These are phyloP conservation scores for Oryza longistaminata DNA, from an alignment of 176 grass and related monocot species.

Conservation along the genomic window DNA sequence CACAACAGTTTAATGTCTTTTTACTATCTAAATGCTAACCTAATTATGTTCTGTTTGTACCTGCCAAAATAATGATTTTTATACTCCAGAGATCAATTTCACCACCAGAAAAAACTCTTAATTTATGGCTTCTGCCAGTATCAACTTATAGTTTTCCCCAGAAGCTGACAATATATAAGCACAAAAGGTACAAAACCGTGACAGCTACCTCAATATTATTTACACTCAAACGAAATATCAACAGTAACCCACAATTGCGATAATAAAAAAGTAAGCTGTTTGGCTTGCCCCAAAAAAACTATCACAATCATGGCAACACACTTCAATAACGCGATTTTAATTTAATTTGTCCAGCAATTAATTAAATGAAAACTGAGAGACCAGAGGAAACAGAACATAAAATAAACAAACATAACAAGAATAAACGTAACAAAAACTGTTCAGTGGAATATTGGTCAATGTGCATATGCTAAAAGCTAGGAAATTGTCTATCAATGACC, in stretches of 20 bases:
- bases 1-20: not conserved
- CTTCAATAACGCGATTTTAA: not conserved
- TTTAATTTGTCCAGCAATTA: not conserved
- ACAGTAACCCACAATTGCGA: not conserved
- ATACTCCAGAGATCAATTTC: not conserved
- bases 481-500: not conserved
- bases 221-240: not conserved
- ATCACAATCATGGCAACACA: not conserved
- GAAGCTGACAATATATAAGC: not conserved
- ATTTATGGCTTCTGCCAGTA: not conserved
- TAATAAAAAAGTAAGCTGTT: not conserved
- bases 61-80: not conserved
- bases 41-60: not conserved
- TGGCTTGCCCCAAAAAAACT: not conserved
- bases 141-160: not conserved
- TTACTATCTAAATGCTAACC: not conserved
- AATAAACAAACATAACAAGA: not conserved
- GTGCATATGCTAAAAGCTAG: slow-evolving; percentile 2
- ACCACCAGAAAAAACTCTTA: not conserved
- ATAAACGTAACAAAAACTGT: not conserved
- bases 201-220: not conserved
- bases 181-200: not conserved
- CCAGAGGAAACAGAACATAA: not conserved
- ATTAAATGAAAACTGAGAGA: not conserved
- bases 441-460: slow-evolving; percentile 6